Conservation (phyloP, 108 stramenopile species). For the Cyclotella cryptica region DNA sequence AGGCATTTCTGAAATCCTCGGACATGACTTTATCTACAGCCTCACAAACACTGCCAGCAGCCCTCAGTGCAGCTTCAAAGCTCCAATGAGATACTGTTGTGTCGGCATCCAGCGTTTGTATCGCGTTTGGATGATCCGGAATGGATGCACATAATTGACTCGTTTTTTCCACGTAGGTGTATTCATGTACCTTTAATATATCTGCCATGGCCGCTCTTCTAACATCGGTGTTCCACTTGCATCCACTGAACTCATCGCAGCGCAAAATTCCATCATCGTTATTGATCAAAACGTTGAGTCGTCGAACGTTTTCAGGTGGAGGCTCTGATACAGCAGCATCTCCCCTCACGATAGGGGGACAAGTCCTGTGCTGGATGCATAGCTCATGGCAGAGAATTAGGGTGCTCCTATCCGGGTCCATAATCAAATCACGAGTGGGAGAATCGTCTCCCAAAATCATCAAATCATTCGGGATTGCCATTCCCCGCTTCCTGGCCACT, state of each 20-base stretch:
- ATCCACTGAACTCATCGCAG: conserved; percentile 71
- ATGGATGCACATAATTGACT: conserved; percentile 76
- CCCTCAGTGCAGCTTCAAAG: conserved; percentile 89
- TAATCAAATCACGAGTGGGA: conserved; percentile 79
- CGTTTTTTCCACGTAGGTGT: conserved; percentile 87
- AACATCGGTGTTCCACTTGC: conserved; percentile 76
- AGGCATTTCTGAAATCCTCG: conserved; percentile 86
- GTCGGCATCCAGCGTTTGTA: conserved; percentile 87
- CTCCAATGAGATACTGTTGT: conserved; percentile 89
- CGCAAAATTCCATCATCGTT: conserved; percentile 83
- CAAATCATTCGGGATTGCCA: conserved; percentile 84
- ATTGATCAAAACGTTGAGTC: conserved; percentile 83
- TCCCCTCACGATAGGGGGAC: conserved; percentile 85
- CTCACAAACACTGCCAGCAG: conserved; percentile 91
- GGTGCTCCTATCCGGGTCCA: conserved; percentile 83
- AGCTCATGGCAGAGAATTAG: conserved; percentile 83
- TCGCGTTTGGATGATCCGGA: conserved; percentile 85
- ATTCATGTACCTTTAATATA: conserved; percentile 91
- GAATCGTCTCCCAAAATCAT: conserved; percentile 60
- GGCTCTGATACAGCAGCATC: conserved; percentile 63
- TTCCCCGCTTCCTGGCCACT: conserved; percentile 80
- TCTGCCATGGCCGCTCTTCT: conserved; percentile 84
- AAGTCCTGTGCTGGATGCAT: conserved; percentile 81
- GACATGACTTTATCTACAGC: conserved; percentile 88
- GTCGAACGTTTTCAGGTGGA: conserved; percentile 88